These are phyloP conservation scores for Rhizopus sp. DNA, from an alignment of 371 early-diverging fungal species.

Conservation along the genomic window DNA sequence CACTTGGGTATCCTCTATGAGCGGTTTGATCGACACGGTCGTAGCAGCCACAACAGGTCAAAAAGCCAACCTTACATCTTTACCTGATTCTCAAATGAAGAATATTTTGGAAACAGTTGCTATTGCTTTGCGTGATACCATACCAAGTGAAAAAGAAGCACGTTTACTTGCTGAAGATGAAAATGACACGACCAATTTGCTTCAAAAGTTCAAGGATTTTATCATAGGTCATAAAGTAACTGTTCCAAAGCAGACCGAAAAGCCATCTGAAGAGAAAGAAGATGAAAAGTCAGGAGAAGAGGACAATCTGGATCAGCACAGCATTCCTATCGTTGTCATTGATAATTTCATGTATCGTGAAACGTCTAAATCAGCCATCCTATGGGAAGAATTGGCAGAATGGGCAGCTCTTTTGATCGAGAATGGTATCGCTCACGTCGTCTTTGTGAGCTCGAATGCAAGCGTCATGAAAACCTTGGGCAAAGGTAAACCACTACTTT, in stretches of 20 bases:
- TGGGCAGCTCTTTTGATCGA: slow-evolving; percentile 78
- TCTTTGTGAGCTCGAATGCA: slow-evolving; percentile 83
- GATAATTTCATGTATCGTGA: slow-evolving; percentile 83
- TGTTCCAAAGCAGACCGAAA: background rate
- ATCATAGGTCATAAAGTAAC: slow-evolving; percentile 1
- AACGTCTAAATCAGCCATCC: slow-evolving; percentile 51
- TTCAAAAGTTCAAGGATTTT: slow-evolving; percentile 10
- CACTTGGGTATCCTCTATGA: slow-evolving; percentile 71
- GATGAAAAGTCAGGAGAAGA: slow-evolving; percentile 22
- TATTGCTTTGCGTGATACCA: slow-evolving; percentile 53
- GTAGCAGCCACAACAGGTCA: slow-evolving; percentile 86
- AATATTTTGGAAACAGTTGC: slow-evolving; percentile 63
- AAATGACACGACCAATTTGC: slow-evolving; percentile 1
- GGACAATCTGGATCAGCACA: slow-evolving; percentile 22
- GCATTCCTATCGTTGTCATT: slow-evolving; percentile 87
- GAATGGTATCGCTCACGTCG: slow-evolving; percentile 86
- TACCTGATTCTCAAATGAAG: slow-evolving; percentile 62
- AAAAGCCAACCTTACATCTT: slow-evolving; percentile 72
- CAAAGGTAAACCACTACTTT: slow-evolving; percentile 47
- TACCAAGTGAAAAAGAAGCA: slow-evolving; percentile 20
- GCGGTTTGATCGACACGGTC: slow-evolving; percentile 74
- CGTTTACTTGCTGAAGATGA: slow-evolving; percentile 17
- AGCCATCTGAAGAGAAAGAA: slow-evolving; percentile 17
- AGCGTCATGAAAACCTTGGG: slow-evolving; percentile 69
- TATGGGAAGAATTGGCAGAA: slow-evolving; percentile 77